Base-by-base conservation (phyloP, 1,284 basidiomycete genomes). In the Anthracocystis panici-leucophaei region DNA sequence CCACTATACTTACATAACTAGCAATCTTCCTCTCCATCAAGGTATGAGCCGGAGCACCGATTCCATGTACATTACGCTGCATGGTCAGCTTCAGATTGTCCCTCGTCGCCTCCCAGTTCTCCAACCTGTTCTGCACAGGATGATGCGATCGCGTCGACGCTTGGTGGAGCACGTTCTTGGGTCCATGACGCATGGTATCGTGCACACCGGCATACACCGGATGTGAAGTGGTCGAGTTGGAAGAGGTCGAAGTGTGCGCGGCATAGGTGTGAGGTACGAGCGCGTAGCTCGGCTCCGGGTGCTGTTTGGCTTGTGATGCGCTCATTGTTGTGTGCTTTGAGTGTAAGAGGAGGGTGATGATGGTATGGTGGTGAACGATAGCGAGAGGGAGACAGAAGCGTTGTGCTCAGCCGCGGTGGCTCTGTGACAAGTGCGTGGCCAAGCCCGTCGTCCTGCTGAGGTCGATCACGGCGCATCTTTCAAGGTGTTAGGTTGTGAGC, bases 1-100 rank as follows among this genome's bases (percentile, higher is more conserved):
- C 14, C 45, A 4, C 1, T 14, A 5, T 55, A 87, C 91, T 82
- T 80, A 95, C 95, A 68, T 90, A 86, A 55, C 89, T 86, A 16
- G 94, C 93, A 51, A 95, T 89, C 88, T 92, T 93, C 81, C 95
- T 89, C 86, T 99, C 96, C 96, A 99, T 98, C 79, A 96, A 88
- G 64, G 91, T 88, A 48, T 95, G 89, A 85, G 97, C 89, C 6
- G 96, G 96, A 40, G 92, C 91, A 78, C 93, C 93, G 75, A 98
- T 85, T 41, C 96, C 96, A 82, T 92, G 92, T 41, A 91, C 86
- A 86, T 95, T 91, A 59, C 95, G 90, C 84, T 94, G 90, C 86
- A 97, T 87, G 48, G 90, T 94, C 68, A 97, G 88, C 85, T 92
- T 92, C 63, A 95, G 85, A 85, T 92, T 92, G 84, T 94, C 92